These are phyloP conservation scores for Trichoderma atrobrunneum DNA, from an alignment of 2,329 filamentous ascomycete species.

Conservation along the genomic window DNA sequence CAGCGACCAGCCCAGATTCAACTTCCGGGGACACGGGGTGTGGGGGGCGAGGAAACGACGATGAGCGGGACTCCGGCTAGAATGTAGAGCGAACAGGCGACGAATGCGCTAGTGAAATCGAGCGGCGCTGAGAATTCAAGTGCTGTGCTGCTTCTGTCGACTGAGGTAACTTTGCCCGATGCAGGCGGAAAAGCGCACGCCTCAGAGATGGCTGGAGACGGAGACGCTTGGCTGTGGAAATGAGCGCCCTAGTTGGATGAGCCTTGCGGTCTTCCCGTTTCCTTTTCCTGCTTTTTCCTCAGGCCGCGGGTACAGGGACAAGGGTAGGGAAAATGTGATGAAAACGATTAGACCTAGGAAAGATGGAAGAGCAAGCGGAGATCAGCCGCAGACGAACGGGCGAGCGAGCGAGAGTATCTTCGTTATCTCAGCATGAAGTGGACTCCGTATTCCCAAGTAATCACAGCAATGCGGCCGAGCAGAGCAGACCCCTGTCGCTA, in stretches of 20 bases:
- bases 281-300: neutral
- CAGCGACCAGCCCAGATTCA: slow-evolving; percentile 17
- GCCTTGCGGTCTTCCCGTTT: neutral
- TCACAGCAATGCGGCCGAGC: neutral
- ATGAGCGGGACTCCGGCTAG: slow-evolving; percentile 15
- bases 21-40: slow-evolving; percentile 20
- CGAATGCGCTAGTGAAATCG: slow-evolving; percentile 14
- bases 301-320: neutral
- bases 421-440: neutral
- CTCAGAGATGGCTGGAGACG: neutral
- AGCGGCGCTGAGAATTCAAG: neutral
- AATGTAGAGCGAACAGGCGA: slow-evolving; percentile 17
- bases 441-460: slow-evolving; percentile 2
- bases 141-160: slow-evolving; percentile 8
- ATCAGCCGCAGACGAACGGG: slow-evolving; percentile 5
- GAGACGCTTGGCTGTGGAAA: slow-evolving; percentile 1
- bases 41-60: slow-evolving; percentile 13
- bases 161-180: slow-evolving; percentile 4
- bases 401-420: neutral
- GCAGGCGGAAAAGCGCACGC: slow-evolving; percentile 8
- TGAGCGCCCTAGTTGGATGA: neutral
- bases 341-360: neutral
- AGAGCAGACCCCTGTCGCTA: slow-evolving; percentile 4
- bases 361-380: neutral
- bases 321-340: neutral